Conservation (phyloP, 805 yeast species). For the Metschnikowia borealis region DNA sequence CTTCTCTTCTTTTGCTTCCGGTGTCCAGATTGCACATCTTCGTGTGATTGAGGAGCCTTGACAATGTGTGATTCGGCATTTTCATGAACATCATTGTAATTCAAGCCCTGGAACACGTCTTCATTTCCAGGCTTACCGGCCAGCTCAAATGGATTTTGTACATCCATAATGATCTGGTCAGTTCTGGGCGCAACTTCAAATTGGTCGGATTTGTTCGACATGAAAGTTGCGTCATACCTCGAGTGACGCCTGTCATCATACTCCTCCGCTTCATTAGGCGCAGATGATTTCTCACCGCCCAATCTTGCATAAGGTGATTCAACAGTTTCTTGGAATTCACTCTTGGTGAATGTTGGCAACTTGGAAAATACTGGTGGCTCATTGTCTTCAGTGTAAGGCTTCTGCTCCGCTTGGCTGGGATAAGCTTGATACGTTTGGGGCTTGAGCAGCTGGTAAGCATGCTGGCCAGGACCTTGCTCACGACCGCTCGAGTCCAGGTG, state of each 20-base stretch:
- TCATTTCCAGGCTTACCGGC: neutral
- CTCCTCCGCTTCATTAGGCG: neutral
- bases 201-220: constrained; percentile 21
- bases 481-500: neutral
- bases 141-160: constrained; percentile 9
- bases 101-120: constrained; percentile 21
- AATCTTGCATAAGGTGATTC: constrained; percentile 14
- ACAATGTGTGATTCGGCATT: neutral
- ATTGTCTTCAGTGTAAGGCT: neutral
- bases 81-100: constrained; percentile 22
- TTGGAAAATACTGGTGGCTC: neutral
- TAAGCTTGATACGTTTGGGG: constrained; percentile 3
- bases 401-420: neutral
- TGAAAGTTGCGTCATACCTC: constrained; percentile 21
- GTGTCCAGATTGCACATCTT: constrained; percentile 13
- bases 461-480: neutral
- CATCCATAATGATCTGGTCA: constrained; percentile 5
- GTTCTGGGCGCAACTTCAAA: constrained; percentile 3
- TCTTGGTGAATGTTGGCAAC: constrained; percentile 14
- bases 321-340: constrained; percentile 10
- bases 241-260: constrained; percentile 2
- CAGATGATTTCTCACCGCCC: neutral
- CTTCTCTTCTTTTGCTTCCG: constrained; percentile 40
- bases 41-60: neutral
- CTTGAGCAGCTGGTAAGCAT: constrained; percentile 4